Conservation (phyloP, 176 grass and related monocot species). For the Poa annua region DNA sequence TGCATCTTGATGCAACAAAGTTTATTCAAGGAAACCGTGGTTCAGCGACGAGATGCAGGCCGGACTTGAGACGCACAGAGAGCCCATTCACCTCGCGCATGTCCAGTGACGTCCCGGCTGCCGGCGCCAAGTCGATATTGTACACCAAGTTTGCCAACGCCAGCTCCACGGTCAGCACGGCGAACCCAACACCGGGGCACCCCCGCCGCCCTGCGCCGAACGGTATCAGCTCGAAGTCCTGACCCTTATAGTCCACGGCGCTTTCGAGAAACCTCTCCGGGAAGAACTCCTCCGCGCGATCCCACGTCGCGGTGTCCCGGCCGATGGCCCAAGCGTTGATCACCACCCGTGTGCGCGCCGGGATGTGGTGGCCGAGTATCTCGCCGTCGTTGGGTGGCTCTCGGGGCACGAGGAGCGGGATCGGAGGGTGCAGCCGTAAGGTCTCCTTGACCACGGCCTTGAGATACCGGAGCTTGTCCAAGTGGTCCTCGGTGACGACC, state of each 20-base stretch:
- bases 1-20: too few relatives aligned
- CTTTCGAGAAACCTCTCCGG: constrained; percentile 5
- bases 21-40: background rate
- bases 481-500: constrained; percentile 23
- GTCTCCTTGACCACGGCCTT: constrained; percentile 44
- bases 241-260: constrained; percentile 19
- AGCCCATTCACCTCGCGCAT: constrained; percentile 36
- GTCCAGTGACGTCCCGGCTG: constrained; percentile 20
- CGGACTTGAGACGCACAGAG: constrained; percentile 17
- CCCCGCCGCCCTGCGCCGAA: constrained; percentile 2
- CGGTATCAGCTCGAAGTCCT: constrained; percentile 13
- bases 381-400: constrained; percentile 40
- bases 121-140: constrained; percentile 32
- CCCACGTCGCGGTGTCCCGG: too few relatives aligned
- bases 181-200: constrained; percentile 17
- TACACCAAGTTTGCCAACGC: background rate
- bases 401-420: constrained; percentile 35
- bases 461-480: constrained; percentile 24
- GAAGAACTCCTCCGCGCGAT: too few relatives aligned
- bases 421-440: constrained; percentile 46
- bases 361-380: constrained; percentile 15
- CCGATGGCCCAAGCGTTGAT: too few relatives aligned
- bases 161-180: background rate
- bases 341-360: background rate
- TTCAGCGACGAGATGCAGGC: constrained; percentile 22